Conservation (phyloP, 768 basidiomycete species). For the Kwoniella dendrophila region DNA sequence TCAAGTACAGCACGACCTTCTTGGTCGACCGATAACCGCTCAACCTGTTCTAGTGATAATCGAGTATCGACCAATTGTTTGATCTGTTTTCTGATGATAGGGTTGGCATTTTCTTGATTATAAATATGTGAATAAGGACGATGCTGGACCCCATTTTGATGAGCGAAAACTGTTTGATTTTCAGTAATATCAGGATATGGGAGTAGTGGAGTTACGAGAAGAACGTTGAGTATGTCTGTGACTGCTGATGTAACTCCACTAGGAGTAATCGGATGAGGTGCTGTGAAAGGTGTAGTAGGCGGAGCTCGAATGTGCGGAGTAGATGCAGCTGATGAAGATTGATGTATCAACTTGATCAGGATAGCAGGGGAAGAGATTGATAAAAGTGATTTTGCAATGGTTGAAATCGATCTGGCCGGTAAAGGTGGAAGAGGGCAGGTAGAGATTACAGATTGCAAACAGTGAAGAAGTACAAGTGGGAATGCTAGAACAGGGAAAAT, state of each 20-base stretch:
- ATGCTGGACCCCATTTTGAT: slow-evolving; percentile 5
- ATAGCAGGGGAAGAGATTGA: slow-evolving; percentile 31
- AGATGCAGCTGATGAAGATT: slow-evolving; percentile 29
- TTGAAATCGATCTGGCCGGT: slow-evolving; percentile 7
- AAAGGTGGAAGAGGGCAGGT: slow-evolving; percentile 32
- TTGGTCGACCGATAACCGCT: slow-evolving; percentile 3
- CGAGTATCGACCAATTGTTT: slow-evolving; percentile 9
- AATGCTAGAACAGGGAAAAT: slow-evolving; percentile 33
- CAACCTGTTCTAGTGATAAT: background rate
- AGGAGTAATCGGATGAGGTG: slow-evolving; percentile 37
- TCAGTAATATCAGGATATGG: slow-evolving; percentile 7
- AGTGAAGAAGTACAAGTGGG: slow-evolving; percentile 39
- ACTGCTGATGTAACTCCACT: slow-evolving; percentile 35
- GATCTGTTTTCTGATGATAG: slow-evolving; percentile 7
- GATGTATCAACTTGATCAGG: slow-evolving; percentile 39
- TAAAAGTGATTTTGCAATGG: slow-evolving; percentile 22
- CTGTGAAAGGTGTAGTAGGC: slow-evolving; percentile 13
- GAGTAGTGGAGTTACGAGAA: slow-evolving; percentile 35
- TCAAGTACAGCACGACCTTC: slow-evolving; percentile 25
- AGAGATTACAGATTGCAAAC: slow-evolving; percentile 32
- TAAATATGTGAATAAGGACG: slow-evolving; percentile 5
- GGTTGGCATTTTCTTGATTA: slow-evolving; percentile 10
- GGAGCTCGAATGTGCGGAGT: slow-evolving; percentile 18
- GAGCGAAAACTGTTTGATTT: slow-evolving; percentile 27
- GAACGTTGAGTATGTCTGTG: slow-evolving; percentile 36